Evolutionary conservation across 352 stramenopile species (phyloP).

Genomic region (Blastocystis sp.): DNA sequence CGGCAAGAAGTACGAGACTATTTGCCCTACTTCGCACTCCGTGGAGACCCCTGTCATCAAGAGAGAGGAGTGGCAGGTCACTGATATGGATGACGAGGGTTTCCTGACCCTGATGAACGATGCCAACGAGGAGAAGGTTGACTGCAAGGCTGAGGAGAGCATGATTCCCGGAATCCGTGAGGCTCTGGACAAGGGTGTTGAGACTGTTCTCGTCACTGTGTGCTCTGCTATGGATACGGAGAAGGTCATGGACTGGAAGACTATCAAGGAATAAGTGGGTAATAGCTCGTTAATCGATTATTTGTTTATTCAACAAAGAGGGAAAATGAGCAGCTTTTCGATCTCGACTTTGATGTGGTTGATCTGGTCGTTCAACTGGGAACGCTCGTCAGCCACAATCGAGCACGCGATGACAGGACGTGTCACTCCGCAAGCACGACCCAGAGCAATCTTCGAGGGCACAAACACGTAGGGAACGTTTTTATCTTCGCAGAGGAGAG

Average conservation of each 20-base stretch:
- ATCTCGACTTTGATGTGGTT: slow-evolving; percentile 98
- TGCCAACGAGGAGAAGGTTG: slow-evolving; percentile 84
- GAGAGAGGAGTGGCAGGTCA: slow-evolving; percentile 87
- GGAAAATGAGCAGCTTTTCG: slow-evolving; percentile 99
- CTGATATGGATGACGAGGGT: slow-evolving; percentile 93
- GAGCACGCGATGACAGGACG: slow-evolving; percentile 92
- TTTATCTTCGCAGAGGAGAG: slow-evolving; percentile 95
- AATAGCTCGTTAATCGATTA: neutral
- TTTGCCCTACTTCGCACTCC: slow-evolving; percentile 94
- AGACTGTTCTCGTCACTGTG: slow-evolving; percentile 86
- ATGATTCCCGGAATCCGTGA: slow-evolving; percentile 89
- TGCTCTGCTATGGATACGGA: slow-evolving; percentile 89
- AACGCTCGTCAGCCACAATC: slow-evolving; percentile 97
- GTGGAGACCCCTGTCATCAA: slow-evolving; percentile 91
- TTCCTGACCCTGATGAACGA: slow-evolving; percentile 96
- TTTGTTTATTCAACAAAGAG: slow-evolving; percentile 1
- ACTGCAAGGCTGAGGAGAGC: slow-evolving; percentile 86
- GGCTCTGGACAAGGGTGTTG: slow-evolving; percentile 81
- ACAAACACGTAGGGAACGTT: slow-evolving; percentile 87
- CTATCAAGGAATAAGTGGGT: slow-evolving; percentile 56
- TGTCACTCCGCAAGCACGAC: slow-evolving; percentile 93
- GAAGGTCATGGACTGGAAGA: slow-evolving; percentile 90
- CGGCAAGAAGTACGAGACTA: slow-evolving; percentile 98
- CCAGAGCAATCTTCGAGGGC: slow-evolving; percentile 92
- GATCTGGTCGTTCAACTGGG: slow-evolving; percentile 95